phyloP scores from a whole-genome alignment of 331 rosid genomes.

The Malus hybrid region DNA sequence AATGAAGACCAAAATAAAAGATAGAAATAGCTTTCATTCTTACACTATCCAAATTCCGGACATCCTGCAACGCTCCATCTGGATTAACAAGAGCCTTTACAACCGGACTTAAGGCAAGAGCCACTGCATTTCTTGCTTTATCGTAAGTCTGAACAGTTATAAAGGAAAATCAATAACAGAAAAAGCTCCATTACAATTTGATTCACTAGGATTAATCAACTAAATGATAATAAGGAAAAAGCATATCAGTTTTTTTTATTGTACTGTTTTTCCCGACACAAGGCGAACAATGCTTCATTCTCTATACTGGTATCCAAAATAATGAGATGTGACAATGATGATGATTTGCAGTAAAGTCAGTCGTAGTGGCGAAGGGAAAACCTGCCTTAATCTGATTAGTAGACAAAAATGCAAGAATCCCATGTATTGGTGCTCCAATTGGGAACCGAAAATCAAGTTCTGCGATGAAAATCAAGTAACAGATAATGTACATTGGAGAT shows the following conservation, averaged over 20 bases:
- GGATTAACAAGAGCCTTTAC: slow-evolving; percentile 93
- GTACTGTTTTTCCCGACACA: not conserved
- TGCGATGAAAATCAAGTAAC: slow-evolving; percentile 36
- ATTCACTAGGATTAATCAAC: not conserved
- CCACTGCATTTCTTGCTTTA: slow-evolving; percentile 95
- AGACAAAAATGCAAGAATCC: slow-evolving; percentile 79
- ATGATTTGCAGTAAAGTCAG: not conserved
- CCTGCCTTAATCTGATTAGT: slow-evolving; percentile 89
- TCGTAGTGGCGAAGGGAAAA: not conserved
- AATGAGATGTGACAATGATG: not conserved
- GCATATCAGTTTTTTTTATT: not conserved
- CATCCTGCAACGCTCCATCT: slow-evolving; percentile 88
- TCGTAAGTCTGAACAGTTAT: slow-evolving; percentile 59
- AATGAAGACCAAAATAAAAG: slow-evolving; percentile 8
- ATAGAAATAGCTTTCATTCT: slow-evolving; percentile 23
- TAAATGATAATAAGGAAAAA: not conserved
- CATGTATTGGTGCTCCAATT: slow-evolving; percentile 88
- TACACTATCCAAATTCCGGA: slow-evolving; percentile 82
- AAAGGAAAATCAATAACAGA: not conserved
- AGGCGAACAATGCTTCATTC: not conserved
- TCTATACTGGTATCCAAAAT: not conserved
- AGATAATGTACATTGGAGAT: not conserved
- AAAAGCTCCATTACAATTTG: not conserved
- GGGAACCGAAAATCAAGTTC: slow-evolving; percentile 98
- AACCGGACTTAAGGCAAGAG: slow-evolving; percentile 96